These are phyloP conservation scores for Kalmusia sp. DNA, from an alignment of 2,329 filamentous ascomycete species.

Conservation along the genomic window DNA sequence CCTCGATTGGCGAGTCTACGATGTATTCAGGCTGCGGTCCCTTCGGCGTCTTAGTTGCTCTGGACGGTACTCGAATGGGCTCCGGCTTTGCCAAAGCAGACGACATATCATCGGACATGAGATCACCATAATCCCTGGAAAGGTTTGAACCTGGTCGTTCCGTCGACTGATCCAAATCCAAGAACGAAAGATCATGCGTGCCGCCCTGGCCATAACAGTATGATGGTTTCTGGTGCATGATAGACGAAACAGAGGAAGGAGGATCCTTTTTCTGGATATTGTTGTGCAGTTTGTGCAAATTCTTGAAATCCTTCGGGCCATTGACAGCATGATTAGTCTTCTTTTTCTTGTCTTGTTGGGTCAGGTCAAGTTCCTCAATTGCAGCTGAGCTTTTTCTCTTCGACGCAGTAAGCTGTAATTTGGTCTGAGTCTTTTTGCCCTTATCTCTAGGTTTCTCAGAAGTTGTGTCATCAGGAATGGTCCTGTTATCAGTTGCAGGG, in stretches of 20 bases:
- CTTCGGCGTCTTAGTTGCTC: not conserved
- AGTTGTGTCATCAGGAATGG: not conserved
- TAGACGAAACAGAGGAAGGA: constrained; percentile 25
- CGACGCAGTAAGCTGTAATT: constrained; percentile 30
- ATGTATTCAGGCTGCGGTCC: not conserved
- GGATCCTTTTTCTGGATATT: constrained; percentile 28
- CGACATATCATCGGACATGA: constrained; percentile 21
- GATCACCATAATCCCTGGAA: constrained; percentile 42
- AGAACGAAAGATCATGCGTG: constrained; percentile 30
- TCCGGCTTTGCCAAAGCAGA: constrained; percentile 5
- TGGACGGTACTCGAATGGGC: not conserved
- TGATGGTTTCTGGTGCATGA: constrained; percentile 36
- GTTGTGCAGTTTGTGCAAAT: constrained; percentile 35
- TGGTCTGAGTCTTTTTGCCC: constrained; percentile 32
- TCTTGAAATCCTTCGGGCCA: constrained; percentile 26
- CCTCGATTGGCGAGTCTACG: not conserved
- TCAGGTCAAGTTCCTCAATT: constrained; percentile 43
- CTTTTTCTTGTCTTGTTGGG: constrained; percentile 37
- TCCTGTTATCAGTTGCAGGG: constrained; percentile 13
- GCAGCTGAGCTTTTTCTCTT: constrained; percentile 31
- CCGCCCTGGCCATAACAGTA: constrained; percentile 35
- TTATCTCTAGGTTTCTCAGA: constrained; percentile 6
- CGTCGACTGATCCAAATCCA: constrained; percentile 5
- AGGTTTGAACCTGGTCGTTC: not conserved
- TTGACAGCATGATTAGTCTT: constrained; percentile 22